Evolutionary conservation across 2,329 filamentous ascomycete genomes (phyloP), one percentile per base, ranked within the genome.

Genomic region (Penicillium corylophilum): DNA sequence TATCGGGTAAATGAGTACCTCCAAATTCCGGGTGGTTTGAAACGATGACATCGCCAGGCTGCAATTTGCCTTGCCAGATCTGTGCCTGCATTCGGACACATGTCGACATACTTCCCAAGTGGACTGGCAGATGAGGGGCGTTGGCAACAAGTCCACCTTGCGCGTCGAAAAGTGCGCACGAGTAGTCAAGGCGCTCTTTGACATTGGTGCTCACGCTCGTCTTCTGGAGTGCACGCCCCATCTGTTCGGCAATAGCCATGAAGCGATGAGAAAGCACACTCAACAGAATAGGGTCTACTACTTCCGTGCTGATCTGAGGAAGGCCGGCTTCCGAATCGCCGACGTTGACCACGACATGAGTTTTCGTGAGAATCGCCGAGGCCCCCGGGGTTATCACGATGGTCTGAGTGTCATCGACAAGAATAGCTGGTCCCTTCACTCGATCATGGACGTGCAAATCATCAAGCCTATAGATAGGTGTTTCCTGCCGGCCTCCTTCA

Each of bases 171-270:
- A 92, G 79, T 23, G 88, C 89, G 61, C 89, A 93, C 1, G 87
- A 90, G 64, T 90, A 93, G 64, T 93, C 89, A 0, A 92, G 79
- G 3, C 88, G 82, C 88, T 92, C 89, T 67, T 92, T 92, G 61
- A 92, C 87, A 62, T 91, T 92, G 1, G 60, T 62, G 63, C 83
- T 88, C 49, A 91, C 86, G 66, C 85, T 88, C 10, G 57, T 0
- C 74, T 91, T 92, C 64, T 91, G 88, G 15, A 92, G 72, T 12
- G 87, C 85, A 48, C 87, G 77, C 1, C 89, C 88, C 89, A 93
- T 92, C 65, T 92, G 88, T 70, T 93, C 89, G 1, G 89, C 89
- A 61, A 92, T 90, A 6, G 86, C 85, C 88, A 92, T 93, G 71
- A 93, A 93, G 7, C 89, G 81, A 66, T 92, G 88, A 1, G 86